These are phyloP conservation scores for Phytophthora brassicae DNA, from an alignment of 352 stramenopile species.

Conservation along the genomic window DNA sequence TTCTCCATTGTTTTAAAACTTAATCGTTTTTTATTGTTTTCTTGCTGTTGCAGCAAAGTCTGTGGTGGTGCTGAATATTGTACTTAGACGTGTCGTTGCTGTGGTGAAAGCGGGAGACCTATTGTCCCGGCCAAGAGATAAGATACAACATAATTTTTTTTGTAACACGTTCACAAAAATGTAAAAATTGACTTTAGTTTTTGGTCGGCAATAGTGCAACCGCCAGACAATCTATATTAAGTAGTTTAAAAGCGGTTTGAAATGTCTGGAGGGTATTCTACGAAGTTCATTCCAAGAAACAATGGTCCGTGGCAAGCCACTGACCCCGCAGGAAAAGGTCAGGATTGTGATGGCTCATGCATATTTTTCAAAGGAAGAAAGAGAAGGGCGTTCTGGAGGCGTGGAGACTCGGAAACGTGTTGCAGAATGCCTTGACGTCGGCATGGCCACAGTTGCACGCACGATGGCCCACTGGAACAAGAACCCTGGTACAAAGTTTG, in stretches of 20 bases:
- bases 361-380: constrained; percentile 4
- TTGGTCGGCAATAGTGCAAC: not conserved
- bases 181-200: not conserved
- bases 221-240: too few species aligned
- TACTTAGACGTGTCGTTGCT: too few species aligned
- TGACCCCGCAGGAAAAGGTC: constrained; percentile 5
- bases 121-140: not conserved
- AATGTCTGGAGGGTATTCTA: too few species aligned
- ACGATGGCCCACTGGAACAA: constrained; percentile 12
- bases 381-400: not conserved
- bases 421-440: not conserved
- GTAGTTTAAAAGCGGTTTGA: too few species aligned
- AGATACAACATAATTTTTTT: not conserved
- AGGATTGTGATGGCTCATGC: constrained; percentile 1
- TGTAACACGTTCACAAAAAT: not conserved
- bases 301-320: constrained; percentile 3
- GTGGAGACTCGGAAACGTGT: constrained; percentile 2
- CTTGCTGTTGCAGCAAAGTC: too few species aligned
- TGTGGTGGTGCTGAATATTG: too few species aligned
- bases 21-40: too few species aligned
- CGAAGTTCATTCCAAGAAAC: not conserved
- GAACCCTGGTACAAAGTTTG: constrained; percentile 5
- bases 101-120: too few species aligned
- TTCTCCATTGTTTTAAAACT: too few species aligned
- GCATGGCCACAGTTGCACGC: not conserved